Percentiles rank a stretch among this genome's conserved stretches.
phyloP scores from a whole-genome alignment of 257 asterid species.

The Knoxia roxburghii region DNA sequence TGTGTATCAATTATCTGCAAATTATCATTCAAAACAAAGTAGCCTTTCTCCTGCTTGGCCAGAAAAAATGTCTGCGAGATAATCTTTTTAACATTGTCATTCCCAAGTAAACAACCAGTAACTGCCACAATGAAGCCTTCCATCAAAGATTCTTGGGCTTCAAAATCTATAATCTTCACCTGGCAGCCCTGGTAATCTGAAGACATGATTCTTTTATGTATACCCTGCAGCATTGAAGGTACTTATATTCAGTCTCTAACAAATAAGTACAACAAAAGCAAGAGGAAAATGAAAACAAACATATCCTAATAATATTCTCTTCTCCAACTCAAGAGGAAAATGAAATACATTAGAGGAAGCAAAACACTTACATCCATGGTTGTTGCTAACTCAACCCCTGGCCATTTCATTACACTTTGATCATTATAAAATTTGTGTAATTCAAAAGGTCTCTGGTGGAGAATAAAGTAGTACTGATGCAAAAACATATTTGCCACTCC shows the following conservation, averaged over 20 bases:
- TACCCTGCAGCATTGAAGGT: conserved; percentile 37
- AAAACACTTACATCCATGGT: conserved; percentile 33
- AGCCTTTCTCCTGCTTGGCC: conserved; percentile 48
- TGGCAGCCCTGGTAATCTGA: conserved; percentile 37
- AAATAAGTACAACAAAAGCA: neutral
- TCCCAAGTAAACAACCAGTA: conserved; percentile 31
- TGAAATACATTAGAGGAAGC: neutral
- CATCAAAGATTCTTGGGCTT: conserved; percentile 39
- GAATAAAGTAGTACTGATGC: conserved; percentile 33
- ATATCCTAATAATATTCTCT: neutral
- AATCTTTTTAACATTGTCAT: conserved; percentile 24
- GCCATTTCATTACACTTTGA: conserved; percentile 40
- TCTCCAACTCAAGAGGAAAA: neutral
- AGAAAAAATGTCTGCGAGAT: conserved; percentile 59
- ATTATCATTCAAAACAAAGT: conserved; percentile 55
- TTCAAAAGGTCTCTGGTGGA: conserved; percentile 26
- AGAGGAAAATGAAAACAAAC: neutral
- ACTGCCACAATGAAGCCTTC: conserved; percentile 50
- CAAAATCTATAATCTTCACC: conserved; percentile 24
- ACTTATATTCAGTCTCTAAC: neutral
- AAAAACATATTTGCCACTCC: conserved; percentile 35
- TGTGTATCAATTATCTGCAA: conserved; percentile 24
- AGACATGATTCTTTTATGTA: conserved; percentile 45
- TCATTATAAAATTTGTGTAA: conserved; percentile 47
- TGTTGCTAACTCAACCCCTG: conserved; percentile 27